Evolutionary conservation across 306 rosid species (phyloP).

Genomic region (Luffa acutangula): DNA sequence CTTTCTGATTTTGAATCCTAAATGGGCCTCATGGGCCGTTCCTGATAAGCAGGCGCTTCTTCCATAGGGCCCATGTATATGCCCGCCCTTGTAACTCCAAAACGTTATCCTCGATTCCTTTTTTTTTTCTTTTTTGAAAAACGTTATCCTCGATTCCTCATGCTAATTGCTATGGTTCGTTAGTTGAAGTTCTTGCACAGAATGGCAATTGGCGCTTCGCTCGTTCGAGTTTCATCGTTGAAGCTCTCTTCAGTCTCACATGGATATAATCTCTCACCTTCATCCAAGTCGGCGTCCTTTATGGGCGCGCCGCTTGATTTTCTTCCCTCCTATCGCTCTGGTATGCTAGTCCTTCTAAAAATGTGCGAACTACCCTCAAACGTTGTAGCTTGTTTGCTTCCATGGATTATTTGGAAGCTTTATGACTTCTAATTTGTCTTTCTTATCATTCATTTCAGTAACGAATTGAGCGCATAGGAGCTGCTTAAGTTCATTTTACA

Average conservation of each 20-base stretch:
- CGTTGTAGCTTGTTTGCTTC: not conserved
- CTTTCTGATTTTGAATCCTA: too few species aligned
- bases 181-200: not conserved
- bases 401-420: not conserved
- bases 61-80: not conserved
- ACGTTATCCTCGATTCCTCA: not conserved
- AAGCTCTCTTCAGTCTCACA: not conserved
- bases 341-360: not conserved
- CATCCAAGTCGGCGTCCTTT: not conserved
- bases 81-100: not conserved
- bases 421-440: not conserved
- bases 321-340: not conserved
- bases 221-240: not conserved
- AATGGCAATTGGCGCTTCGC: conserved; percentile 9
- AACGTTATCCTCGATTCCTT: not conserved
- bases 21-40: not conserved
- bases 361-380: not conserved
- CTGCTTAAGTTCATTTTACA: not conserved
- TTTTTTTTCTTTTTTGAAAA: too few species aligned
- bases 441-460: not conserved
- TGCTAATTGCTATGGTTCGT: not conserved
- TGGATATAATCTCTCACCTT: not conserved
- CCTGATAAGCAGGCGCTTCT: not conserved
- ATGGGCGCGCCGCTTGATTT: not conserved
- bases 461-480: not conserved